Evolutionary conservation across 768 basidiomycete species (phyloP), one percentile per base, ranked within the genome.

Genomic region (Termitomyces sp.): DNA sequence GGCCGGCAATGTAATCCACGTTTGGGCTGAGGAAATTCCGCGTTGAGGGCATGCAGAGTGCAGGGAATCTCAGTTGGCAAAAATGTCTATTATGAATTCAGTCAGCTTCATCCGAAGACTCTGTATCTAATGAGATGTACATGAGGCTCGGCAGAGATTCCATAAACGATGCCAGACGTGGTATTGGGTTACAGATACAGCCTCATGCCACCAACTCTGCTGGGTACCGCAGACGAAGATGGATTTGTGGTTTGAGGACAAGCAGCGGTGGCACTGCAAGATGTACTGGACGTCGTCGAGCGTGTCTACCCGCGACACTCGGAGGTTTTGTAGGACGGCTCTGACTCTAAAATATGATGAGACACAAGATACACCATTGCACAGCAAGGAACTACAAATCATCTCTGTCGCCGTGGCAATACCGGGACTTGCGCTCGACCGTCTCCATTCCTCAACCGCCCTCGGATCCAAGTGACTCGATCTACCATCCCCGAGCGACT

Each of bases 211-310:
- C 29, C n/a, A 3, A 15, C 22, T 18, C 42, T 46, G n/a, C 20
- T 12, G 13, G 61, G 55, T 31, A 56, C 44, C 5, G 39, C 36
- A 18, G 53, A 42, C 24, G 29, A 41, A 39, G 54, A 50, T 10
- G 31, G 18, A 6, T 31, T 15, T 24, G 44, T 7, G 22, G 26
- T 37, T 31, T 49, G 48, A 16, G 47, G 53, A 5, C 62, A n/a
- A 68, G 62, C 12, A 57, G 67, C 18, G 60, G 51, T 33, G 67
- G 65, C 4, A 68, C n/a, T n/a, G n/a, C n/a, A n/a, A n/a, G n/a
- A n/a, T n/a, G n/a, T n/a, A n/a, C n/a, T n/a, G n/a, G n/a, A 15
- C 65, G 62, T 41, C 54, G 52, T 28, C 61, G 64, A 42, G 51
- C 49, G 6, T 26, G 51, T 34, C 39, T 54, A 46, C 49, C 28